phyloP scores from a whole-genome alignment of 2,329 filamentous ascomycete species.

The Colletotrichum viniferum region DNA sequence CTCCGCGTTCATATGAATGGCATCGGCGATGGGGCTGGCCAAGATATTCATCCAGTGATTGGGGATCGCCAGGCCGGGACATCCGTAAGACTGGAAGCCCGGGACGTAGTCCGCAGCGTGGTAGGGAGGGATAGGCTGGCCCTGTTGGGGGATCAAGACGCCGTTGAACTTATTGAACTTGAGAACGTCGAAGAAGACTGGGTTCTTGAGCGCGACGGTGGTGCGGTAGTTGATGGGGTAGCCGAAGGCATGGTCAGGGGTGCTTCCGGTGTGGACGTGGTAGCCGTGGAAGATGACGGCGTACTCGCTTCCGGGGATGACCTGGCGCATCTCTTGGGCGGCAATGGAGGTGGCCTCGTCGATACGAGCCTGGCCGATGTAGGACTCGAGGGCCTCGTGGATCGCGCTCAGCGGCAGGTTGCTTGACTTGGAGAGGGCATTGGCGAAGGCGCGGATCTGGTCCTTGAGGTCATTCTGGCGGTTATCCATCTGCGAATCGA shows the following conservation, averaged over 20 bases:
- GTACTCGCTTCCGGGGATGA: background rate
- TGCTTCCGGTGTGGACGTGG: background rate
- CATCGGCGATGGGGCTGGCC: background rate
- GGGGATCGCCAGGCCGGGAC: background rate
- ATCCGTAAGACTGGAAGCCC: background rate
- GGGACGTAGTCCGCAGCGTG: background rate
- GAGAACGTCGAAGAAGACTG: background rate
- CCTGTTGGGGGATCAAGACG: background rate
- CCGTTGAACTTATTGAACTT: background rate
- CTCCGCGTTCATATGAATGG: background rate
- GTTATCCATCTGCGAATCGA: background rate
- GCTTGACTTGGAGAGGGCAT: background rate
- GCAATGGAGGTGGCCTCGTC: background rate
- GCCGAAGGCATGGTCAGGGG: background rate
- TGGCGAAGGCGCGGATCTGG: background rate
- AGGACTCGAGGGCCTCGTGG: background rate
- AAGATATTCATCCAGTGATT: background rate
- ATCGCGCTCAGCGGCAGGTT: background rate
- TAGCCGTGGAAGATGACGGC: background rate
- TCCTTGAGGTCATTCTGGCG: background rate
- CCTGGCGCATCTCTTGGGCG: background rate
- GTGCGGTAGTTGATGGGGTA: background rate
- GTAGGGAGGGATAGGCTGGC: background rate
- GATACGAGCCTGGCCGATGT: background rate
- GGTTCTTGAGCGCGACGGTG: background rate